These are phyloP conservation scores for Penicillium tannophilum DNA, from an alignment of 495 filamentous ascomycete genomes.

Conservation along the genomic window DNA sequence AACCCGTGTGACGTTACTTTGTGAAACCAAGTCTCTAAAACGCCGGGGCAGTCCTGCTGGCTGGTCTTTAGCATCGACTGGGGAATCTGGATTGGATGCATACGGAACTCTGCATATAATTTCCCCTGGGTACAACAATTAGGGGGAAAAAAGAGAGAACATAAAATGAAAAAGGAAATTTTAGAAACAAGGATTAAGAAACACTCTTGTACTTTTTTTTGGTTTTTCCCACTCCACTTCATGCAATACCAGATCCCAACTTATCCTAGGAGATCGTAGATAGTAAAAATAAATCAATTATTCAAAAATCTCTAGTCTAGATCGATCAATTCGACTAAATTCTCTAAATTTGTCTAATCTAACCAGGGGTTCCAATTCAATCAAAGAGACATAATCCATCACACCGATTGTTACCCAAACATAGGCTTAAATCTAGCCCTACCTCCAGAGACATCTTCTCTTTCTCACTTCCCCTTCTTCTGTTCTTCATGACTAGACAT, in stretches of 20 bases:
- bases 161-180: conserved; percentile 8
- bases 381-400: conserved; percentile 20
- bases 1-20: conserved; percentile 39
- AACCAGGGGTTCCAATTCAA: not conserved
- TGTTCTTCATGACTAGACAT: conserved; percentile 8
- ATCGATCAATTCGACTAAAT: not conserved
- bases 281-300: conserved; percentile 2
- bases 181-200: not conserved
- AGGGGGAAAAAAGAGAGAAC: conserved; percentile 9
- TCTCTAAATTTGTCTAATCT: not conserved
- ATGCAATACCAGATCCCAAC: conserved; percentile 1
- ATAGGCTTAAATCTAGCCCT: conserved; percentile 34
- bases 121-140: conserved; percentile 27
- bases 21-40: conserved; percentile 37
- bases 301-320: conserved; percentile 3
- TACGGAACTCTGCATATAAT: conserved; percentile 33
- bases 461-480: conserved; percentile 19
- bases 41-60: conserved; percentile 27
- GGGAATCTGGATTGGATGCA: conserved; percentile 24
- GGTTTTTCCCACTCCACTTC: conserved; percentile 2
- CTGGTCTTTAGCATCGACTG: conserved; percentile 23
- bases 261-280: not conserved
- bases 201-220: conserved; percentile 1
- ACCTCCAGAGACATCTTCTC: conserved; percentile 25
- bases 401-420: conserved; percentile 35